These are phyloP conservation scores for Helichrysum umbraculigerum DNA, from an alignment of 129 eudicot genomes.

Conservation along the genomic window DNA sequence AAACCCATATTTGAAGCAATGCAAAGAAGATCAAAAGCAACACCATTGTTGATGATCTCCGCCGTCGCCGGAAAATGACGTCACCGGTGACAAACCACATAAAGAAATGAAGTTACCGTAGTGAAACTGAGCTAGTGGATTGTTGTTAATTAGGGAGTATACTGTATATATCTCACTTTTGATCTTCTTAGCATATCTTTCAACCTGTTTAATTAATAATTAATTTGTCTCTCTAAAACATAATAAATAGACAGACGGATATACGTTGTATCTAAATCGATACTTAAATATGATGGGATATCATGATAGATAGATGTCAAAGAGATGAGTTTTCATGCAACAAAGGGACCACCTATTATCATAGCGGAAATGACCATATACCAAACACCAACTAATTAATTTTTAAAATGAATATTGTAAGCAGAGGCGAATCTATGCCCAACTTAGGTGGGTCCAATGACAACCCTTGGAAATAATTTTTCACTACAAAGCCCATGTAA, in stretches of 20 bases:
- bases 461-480: too few species aligned
- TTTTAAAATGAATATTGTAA: too few species aligned
- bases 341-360: constrained; percentile 28
- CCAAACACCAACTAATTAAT: background rate
- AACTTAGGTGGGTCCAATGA: too few species aligned
- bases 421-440: too few species aligned
- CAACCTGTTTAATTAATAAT: background rate
- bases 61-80: constrained; percentile 52
- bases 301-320: constrained; percentile 18
- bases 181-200: background rate
- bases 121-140: background rate
- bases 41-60: constrained; percentile 28
- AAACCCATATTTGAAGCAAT: constrained; percentile 41
- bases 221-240: background rate
- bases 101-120: constrained; percentile 24
- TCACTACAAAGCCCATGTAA: too few species aligned
- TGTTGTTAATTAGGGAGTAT: background rate
- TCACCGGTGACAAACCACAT: constrained; percentile 54
- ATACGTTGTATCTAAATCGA: constrained; percentile 16
- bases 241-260: background rate
- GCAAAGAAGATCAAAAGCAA: constrained; percentile 44
- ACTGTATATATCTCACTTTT: constrained; percentile 4
- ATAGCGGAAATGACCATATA: background rate
- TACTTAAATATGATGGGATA: constrained; percentile 33
- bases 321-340: constrained; percentile 27